phyloP scores from a whole-genome alignment of 345 rosid genomes.

The Sonneratia caseolaris region DNA sequence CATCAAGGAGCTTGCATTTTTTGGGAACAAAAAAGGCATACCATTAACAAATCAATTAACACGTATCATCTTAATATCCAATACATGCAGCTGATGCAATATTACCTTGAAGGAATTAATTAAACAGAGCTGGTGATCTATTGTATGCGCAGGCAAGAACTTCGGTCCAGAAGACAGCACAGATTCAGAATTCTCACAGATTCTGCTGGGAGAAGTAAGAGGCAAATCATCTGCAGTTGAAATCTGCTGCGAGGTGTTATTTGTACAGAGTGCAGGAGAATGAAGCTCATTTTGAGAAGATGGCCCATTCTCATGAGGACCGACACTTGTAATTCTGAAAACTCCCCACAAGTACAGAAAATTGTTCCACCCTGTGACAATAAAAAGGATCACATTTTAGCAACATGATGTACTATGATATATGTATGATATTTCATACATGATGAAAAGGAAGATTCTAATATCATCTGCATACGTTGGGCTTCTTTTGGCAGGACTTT shows the following conservation, averaged over 20 bases:
- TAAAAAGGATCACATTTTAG: neutral
- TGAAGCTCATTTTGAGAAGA: neutral
- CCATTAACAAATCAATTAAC: neutral
- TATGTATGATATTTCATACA: neutral
- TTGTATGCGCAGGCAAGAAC: neutral
- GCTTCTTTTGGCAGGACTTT: constrained; percentile 33
- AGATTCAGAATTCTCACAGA: neutral
- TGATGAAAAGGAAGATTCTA: neutral
- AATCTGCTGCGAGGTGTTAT: neutral
- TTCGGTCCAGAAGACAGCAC: neutral
- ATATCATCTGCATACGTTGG: constrained; percentile 29
- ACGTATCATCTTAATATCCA: neutral
- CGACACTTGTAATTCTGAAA: neutral
- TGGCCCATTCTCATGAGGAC: neutral
- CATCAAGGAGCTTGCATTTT: neutral
- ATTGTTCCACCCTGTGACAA: constrained; percentile 10
- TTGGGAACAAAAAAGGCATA: neutral
- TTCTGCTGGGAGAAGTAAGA: neutral
- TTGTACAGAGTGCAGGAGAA: neutral
- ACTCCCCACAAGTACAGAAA: constrained; percentile 7
- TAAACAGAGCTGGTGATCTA: neutral
- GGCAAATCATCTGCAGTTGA: neutral
- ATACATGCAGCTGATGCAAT: neutral
- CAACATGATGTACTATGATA: neutral
- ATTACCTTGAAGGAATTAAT: neutral